Base-by-base conservation (phyloP, 169 alveolate genomes). In the Sarcocystis neurona region DNA sequence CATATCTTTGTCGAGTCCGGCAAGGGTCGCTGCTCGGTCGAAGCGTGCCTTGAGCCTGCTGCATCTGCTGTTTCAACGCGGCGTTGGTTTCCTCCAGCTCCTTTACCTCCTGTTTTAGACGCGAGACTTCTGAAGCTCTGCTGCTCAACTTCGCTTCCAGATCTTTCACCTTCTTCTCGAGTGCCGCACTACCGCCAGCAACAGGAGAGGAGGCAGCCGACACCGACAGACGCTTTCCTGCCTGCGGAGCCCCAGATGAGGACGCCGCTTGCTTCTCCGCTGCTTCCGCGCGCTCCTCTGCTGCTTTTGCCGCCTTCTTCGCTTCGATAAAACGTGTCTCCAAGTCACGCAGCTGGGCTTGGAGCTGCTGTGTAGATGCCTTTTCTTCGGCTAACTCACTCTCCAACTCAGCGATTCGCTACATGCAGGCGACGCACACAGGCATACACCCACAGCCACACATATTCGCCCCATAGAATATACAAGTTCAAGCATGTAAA, bases 1-100 rank as follows among this genome's bases (percentile, higher is more conserved):
- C 60, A 86, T 68, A 20, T 84, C 79, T 47, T 74, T 84, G 66
- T 86, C 90, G 46, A 86, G 66, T 4, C 90, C 90, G 32, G 90
- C 37, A 50, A 86, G 60, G 39, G 90, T 86, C n/a, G 90, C 90
- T 2, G 90, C 90, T 50, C 90, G 90, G 53, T 75, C 79, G 41
- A n/a, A 86, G 68, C 39, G 90, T 86, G 46, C 90, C 90, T 56
- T 86, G 85, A 3, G 90, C 90, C 79, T 47, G 58, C 48, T 70
- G 86, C 90, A 86, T 86, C 78, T 56, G 77, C 34, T 56, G 72
- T 53, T 84, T 86, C 34, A 86, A 86, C 46, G 58, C 70, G 12
- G 53, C 10, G 74, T 56, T 79, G 1, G n/a, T 56, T 56, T 47
- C 90, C 78, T 47, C 68, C 66, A 86, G 70, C 30, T 86, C 85